Evolutionary conservation across 129 eudicot species (phyloP).

Genomic region (Ambrosia artemisiifolia): DNA sequence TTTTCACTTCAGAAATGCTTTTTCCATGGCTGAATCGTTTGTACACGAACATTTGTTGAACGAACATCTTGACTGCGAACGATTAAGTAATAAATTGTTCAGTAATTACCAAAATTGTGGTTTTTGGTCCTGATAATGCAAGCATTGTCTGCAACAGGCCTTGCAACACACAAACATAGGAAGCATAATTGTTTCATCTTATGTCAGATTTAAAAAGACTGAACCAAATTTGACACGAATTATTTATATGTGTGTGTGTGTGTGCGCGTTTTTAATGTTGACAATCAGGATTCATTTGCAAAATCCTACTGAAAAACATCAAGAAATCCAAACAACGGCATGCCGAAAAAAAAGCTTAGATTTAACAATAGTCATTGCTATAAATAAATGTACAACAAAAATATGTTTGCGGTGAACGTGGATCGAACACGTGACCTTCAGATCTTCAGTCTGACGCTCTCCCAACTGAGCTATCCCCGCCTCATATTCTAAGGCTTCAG

Average conservation of each 20-base stretch:
- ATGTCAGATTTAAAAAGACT: background rate
- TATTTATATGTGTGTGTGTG: too few species aligned
- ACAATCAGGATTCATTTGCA: too few species aligned
- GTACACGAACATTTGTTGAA: constrained; percentile 89
- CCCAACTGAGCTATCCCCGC: constrained; percentile 56
- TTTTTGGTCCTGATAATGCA: constrained; percentile 81
- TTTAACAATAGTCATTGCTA: too few species aligned
- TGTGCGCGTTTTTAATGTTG: too few species aligned
- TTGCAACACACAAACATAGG: constrained; percentile 27
- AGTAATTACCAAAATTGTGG: constrained; percentile 67
- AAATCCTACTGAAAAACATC: too few species aligned
- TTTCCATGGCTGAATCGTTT: constrained; percentile 83
- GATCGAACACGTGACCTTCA: constrained; percentile 99
- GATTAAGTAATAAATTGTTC: background rate
- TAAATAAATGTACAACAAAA: too few species aligned
- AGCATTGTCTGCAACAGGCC: constrained; percentile 82
- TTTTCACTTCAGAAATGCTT: constrained; percentile 70
- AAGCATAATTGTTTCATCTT: background rate
- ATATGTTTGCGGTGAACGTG: constrained; percentile 91
- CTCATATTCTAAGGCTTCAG: background rate
- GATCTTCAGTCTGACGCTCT: constrained; percentile 90
- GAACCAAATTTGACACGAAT: background rate
- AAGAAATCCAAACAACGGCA: too few species aligned
- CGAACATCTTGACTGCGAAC: constrained; percentile 56
- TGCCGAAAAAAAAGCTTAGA: too few species aligned